Percentiles rank a stretch among this genome's conserved stretches.
Conservation (phyloP, 23 red algal species). For the Gracilaria vermiculophylla region DNA sequence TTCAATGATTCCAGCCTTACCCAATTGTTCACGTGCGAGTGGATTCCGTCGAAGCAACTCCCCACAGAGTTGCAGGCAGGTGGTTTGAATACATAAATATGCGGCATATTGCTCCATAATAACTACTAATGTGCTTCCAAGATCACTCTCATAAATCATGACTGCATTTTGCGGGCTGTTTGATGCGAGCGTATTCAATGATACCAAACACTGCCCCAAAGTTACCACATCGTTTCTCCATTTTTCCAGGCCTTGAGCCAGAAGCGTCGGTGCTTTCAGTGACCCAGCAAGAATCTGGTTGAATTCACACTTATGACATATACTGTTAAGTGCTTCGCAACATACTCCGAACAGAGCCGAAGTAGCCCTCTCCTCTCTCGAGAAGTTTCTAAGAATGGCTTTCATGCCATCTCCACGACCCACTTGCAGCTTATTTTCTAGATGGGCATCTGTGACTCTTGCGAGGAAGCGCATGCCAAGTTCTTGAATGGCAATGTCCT, state of each 20-base stretch:
- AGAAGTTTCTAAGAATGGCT: neutral
- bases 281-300: constrained; percentile 5
- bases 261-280: neutral
- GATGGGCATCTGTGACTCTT: neutral
- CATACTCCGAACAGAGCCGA: constrained; percentile 1
- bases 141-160: constrained; percentile 6
- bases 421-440: constrained; percentile 4
- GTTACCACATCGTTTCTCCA: constrained; percentile 4
- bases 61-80: neutral
- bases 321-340: neutral
- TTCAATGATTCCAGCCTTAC: constrained; percentile 7
- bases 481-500: constrained; percentile 33
- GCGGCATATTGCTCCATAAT: constrained; percentile 21
- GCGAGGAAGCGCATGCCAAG: constrained; percentile 47
- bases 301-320: constrained; percentile 18
- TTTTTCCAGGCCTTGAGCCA: neutral
- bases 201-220: neutral
- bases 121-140: neutral
- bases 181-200: neutral
- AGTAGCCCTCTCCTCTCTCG: neutral
- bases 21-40: constrained; percentile 1
- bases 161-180: constrained; percentile 5
- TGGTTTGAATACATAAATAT: neutral
- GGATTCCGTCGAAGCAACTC: neutral
- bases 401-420: constrained; percentile 14